Evolutionary conservation across 1,284 basidiomycete genomes (phyloP), one percentile per base, ranked within the genome.

Genomic region (Puccinia polysora): DNA sequence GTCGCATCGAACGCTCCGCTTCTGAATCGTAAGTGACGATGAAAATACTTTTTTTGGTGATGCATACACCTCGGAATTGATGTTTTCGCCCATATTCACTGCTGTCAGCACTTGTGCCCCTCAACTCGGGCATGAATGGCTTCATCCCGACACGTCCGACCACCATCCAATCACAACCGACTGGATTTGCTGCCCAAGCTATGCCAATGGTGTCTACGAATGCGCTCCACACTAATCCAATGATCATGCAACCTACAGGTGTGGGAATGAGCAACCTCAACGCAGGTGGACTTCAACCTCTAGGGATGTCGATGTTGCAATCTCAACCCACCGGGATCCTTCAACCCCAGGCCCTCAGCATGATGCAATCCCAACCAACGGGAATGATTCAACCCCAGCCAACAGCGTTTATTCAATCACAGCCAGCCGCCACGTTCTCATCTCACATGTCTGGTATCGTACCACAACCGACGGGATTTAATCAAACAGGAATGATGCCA

Each of bases 1-100:
- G 89, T 98, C 14, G 90, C 91, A 0, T 83, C 84, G 14, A 98
- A 98, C 78, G 90, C 96, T 78, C 82, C 84, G 15, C 81, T 98
- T 60, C 81, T 98, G 70, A 89, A 93, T 76, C 96, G 96, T 25
- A 83, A 98, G 76, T 85, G 20, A n/a, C n/a, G n/a, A n/a, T n/a
- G n/a, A n/a, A n/a, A n/a, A n/a, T n/a, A n/a, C n/a, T n/a, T n/a
- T n/a, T n/a, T n/a, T 70, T n/a, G n/a, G n/a, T n/a, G n/a, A n/a
- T n/a, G n/a, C n/a, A n/a, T 84, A 85, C 20, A 81, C 84, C n/a
- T n/a, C n/a, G n/a, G n/a, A n/a, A n/a, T n/a, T n/a, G n/a, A n/a
- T n/a, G n/a, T n/a, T n/a, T n/a, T n/a, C n/a, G n/a, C n/a, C n/a
- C n/a, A n/a, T n/a, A n/a, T n/a, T n/a, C n/a, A n/a, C n/a, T n/a